Evolutionary conservation across 768 basidiomycete species (phyloP).

Genomic region (Kwoniella sp.): DNA sequence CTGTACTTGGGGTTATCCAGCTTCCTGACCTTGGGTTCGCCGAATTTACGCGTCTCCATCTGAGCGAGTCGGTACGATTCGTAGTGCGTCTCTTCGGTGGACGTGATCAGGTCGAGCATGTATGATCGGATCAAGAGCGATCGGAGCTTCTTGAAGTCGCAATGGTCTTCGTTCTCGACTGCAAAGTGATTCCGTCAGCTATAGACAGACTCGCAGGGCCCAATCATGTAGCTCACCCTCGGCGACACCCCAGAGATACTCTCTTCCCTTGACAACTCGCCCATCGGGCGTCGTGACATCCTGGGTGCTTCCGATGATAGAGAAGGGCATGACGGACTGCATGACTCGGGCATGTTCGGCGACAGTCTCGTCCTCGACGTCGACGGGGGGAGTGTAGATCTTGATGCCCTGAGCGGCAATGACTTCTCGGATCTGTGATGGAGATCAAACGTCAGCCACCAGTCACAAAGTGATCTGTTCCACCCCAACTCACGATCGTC

Average conservation of each 20-base stretch:
- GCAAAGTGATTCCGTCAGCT: neutral
- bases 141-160: conserved; percentile 97
- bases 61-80: conserved; percentile 97
- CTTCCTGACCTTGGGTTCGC: conserved; percentile 97
- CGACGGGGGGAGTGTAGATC: conserved; percentile 90
- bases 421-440: conserved; percentile 80
- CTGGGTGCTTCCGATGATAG: conserved; percentile 95
- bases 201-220: neutral
- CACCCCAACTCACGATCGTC: conserved; percentile 80
- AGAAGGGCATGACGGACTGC: conserved; percentile 88
- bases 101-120: conserved; percentile 96
- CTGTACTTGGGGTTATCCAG: conserved; percentile 99
- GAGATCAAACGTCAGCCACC: neutral
- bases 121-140: conserved; percentile 93
- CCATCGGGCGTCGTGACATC: conserved; percentile 92
- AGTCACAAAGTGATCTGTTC: neutral
- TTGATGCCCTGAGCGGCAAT: conserved; percentile 89
- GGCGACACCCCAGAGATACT: conserved; percentile 99
- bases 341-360: conserved; percentile 87
- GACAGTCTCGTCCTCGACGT: conserved; percentile 79
- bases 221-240: conserved; percentile 68
- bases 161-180: conserved; percentile 99
- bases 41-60: conserved; percentile 99
- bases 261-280: conserved; percentile 90
- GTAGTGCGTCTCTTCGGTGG: conserved; percentile 93